Evolutionary conservation across 805 yeast species (phyloP), one percentile per base, ranked within the genome.

Genomic region (Spencermartinsiella europaea): DNA sequence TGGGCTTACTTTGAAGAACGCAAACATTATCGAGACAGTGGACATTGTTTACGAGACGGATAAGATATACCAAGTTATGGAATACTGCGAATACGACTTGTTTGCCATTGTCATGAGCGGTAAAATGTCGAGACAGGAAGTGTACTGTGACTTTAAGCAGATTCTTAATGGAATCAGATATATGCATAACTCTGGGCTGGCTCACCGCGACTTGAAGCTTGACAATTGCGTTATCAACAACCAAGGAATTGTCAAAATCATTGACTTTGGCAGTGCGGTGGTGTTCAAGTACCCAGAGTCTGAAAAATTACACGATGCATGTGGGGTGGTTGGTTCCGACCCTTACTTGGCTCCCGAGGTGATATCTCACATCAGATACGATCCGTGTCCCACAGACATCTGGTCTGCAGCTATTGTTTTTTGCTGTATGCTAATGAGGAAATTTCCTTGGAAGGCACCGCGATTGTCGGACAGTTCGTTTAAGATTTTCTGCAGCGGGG

Each of bases 381-480:
- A 86, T 62, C 96, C 96, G 14, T 75, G 95, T 53, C 95, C 96
- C 0, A 95, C 89, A 4, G 97, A 89, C 68, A 79, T 89, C 39
- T 89, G 97, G 97, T 85, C 95, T 4, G 80, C 81, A 28, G 96
- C 95, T 5, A 87, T 89, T 49, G 85, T 89, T 41, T 85, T 85
- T 66, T 86, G 95, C 55, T 89, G 96, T 70, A 88, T 89, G 96
- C 78, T 86, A 49, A 72, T 89, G 63, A 83, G 87, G 61, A 85
- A 88, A 68, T 89, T 89, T 68, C 96, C 96, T 5, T 89, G 96
- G 96, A 88, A 87, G 62, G 86, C 87, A 5, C 96, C 97, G 5
- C 83, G 86, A 59, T 65, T 80, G 43, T 72, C 83, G 42, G 96
- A 89, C 65, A 78, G 81, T 55, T 82, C 93, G 51, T 90, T 89